Conservation (phyloP, 208 protist genomes). For the Trichomonas vaginalis region DNA sequence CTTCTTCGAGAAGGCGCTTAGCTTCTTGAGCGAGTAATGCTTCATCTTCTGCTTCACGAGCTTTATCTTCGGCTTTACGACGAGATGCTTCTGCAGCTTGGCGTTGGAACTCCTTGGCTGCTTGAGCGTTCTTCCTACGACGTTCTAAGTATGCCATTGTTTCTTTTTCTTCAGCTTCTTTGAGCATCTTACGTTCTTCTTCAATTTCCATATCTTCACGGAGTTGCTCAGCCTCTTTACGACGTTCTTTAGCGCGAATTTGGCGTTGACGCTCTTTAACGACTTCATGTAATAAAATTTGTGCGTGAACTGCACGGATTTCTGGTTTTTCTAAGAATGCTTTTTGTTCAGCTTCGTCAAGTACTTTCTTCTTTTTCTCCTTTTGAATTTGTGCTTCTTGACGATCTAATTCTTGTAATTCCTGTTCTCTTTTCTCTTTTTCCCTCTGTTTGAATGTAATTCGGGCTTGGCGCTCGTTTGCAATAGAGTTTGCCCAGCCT, state of each 20-base stretch:
- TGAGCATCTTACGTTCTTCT: neutral
- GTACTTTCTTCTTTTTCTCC: neutral
- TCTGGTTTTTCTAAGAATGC: neutral
- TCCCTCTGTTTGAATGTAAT: neutral
- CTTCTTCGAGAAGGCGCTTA: neutral
- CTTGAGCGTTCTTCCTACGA: neutral
- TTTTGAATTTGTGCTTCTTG: neutral
- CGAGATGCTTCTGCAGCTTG: neutral
- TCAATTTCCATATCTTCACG: neutral
- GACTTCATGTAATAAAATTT: neutral
- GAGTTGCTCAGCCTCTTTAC: neutral
- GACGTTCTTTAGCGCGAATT: neutral
- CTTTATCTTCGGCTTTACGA: neutral
- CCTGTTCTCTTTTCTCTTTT: neutral
- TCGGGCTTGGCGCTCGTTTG: neutral
- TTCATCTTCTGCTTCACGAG: neutral
- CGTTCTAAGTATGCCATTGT: neutral
- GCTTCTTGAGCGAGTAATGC: neutral
- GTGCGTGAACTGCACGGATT: neutral
- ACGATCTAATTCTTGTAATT: neutral
- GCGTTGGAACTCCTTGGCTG: neutral
- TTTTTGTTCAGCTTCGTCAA: neutral
- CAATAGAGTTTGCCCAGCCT: neutral
- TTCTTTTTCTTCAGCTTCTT: neutral
- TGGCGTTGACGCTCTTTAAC: neutral